Conservation (phyloP, 306 rosid genomes). For the Dryas octopetala region DNA sequence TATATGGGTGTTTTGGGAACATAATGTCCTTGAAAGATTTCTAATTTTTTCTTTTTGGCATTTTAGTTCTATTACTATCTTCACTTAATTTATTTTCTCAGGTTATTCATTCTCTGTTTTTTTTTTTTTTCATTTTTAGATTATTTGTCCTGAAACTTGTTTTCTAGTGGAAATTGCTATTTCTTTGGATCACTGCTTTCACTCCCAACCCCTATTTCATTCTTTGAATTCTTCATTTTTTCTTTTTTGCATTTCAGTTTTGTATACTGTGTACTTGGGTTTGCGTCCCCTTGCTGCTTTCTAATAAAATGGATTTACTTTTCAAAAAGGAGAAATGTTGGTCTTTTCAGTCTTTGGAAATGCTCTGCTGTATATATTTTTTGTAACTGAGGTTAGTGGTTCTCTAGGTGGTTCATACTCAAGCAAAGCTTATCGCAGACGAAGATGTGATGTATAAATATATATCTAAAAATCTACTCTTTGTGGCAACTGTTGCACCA, state of each 20-base stretch:
- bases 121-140: not conserved
- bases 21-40: not conserved
- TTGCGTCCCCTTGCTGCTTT: not conserved
- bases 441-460: constrained; percentile 89
- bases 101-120: not conserved
- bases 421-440: constrained; percentile 86
- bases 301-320: not conserved
- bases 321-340: not conserved
- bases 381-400: constrained; percentile 15
- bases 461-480: constrained; percentile 77
- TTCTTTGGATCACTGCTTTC: not conserved
- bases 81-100: not conserved
- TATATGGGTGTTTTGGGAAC: not conserved
- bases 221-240: not conserved
- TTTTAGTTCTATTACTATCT: not conserved
- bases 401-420: constrained; percentile 91
- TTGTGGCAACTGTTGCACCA: constrained; percentile 90
- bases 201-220: not conserved
- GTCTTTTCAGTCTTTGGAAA: not conserved
- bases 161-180: not conserved
- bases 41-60: not conserved
- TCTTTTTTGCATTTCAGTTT: not conserved
- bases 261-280: not conserved
- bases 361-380: constrained; percentile 11
- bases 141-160: not conserved